These are phyloP conservation scores for Lichina pygmaea DNA, from an alignment of 495 filamentous ascomycete genomes.

Conservation along the genomic window DNA sequence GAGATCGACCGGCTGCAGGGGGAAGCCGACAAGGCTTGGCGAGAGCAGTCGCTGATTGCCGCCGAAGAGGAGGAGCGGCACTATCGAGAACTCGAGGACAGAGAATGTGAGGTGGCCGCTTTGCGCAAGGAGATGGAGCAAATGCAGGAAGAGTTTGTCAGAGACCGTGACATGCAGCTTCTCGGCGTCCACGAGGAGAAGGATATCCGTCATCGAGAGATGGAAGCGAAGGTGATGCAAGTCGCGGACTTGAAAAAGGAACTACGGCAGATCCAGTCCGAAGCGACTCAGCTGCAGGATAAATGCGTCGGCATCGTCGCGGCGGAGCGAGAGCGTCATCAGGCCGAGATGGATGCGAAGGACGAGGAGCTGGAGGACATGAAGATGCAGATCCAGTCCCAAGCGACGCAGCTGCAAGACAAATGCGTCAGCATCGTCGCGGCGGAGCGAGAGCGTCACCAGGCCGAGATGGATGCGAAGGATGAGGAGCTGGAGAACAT, in stretches of 20 bases:
- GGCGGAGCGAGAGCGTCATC: not conserved
- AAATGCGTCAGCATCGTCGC: not conserved
- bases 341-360: not conserved
- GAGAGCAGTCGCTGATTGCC: not conserved
- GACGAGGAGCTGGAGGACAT: not conserved
- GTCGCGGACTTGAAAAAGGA: not conserved
- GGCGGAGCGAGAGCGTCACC: not conserved
- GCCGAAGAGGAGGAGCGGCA: not conserved
- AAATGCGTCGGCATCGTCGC: not conserved
- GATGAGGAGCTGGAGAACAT: too few relatives aligned
- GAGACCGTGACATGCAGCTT: not conserved
- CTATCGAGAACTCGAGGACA: not conserved
- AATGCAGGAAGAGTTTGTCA: not conserved
- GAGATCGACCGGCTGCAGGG: not conserved
- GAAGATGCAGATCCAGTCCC: not conserved
- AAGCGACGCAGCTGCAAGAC: not conserved
- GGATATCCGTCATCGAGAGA: not conserved
- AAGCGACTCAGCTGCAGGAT: not conserved
- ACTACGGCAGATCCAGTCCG: not conserved
- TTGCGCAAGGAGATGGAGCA: not conserved
- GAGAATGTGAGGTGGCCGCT: not conserved
- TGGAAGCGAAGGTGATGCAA: not conserved
- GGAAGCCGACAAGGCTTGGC: not conserved
- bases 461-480: too few relatives aligned
- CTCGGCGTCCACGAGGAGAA: not conserved